These are phyloP conservation scores for Suillus spraguei DNA, from an alignment of 768 basidiomycete genomes.

Conservation along the genomic window DNA sequence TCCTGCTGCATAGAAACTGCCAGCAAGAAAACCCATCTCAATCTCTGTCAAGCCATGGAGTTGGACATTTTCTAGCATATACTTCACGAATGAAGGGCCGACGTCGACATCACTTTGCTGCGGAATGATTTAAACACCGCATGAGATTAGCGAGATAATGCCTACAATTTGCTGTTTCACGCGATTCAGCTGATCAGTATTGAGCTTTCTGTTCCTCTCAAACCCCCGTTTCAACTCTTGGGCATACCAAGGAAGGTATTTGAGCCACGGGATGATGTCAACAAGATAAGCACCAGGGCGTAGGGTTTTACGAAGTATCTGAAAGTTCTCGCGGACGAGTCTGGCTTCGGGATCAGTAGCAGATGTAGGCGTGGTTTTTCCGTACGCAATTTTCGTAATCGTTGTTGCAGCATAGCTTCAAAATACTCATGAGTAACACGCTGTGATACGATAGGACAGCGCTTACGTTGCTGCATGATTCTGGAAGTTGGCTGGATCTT, in stretches of 20 bases:
- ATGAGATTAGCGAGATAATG: neutral
- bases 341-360: neutral
- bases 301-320: neutral
- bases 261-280: neutral
- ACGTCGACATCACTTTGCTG: neutral
- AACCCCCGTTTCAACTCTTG: neutral
- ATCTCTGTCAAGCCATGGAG: neutral
- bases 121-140: neutral
- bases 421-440: neutral
- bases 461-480: neutral
- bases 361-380: neutral
- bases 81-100: neutral
- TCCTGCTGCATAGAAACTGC: neutral
- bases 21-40: constrained; percentile 1
- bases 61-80: neutral
- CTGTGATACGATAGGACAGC: neutral
- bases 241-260: constrained; percentile 1
- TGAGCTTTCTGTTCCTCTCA: neutral
- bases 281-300: neutral
- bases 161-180: neutral
- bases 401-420: neutral
- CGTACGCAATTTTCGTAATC: neutral
- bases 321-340: neutral
- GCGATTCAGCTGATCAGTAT: constrained; percentile 1
- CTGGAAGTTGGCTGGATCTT: neutral